Percentiles rank a stretch among this genome's conserved stretches.
phyloP scores from a whole-genome alignment of 352 stramenopile genomes.

The Phytophthora hibernalis region DNA sequence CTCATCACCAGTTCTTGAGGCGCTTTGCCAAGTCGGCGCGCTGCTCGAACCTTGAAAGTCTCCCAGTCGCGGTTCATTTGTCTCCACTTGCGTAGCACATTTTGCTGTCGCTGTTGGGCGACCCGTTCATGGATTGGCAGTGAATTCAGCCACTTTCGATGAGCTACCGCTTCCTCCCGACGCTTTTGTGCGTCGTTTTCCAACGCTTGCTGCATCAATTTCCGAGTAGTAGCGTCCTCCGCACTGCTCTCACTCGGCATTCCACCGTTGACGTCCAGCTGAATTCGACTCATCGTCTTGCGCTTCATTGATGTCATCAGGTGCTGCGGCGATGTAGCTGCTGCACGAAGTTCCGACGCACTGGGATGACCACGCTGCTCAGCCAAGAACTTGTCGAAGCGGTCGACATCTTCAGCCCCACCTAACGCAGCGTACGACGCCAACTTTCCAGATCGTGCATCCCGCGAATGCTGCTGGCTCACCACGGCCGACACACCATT shows the following conservation, averaged over 20 bases:
- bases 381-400: slow-evolving; percentile 65
- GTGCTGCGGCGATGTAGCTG: slow-evolving; percentile 26
- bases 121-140: slow-evolving; percentile 79
- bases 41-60: slow-evolving; percentile 64
- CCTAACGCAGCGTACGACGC: slow-evolving; percentile 72
- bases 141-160: slow-evolving; percentile 72
- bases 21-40: slow-evolving; percentile 65
- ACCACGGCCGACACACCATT: slow-evolving; percentile 2
- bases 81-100: slow-evolving; percentile 74
- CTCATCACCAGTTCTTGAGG: slow-evolving; percentile 89
- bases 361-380: slow-evolving; percentile 45
- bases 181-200: slow-evolving; percentile 49
- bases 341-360: slow-evolving; percentile 39
- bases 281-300: slow-evolving; percentile 41
- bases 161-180: slow-evolving; percentile 52
- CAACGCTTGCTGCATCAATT: slow-evolving; percentile 37
- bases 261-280: slow-evolving; percentile 19
- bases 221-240: slow-evolving; percentile 20
- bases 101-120: slow-evolving; percentile 69
- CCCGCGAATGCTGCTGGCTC: slow-evolving; percentile 31
- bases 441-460: slow-evolving; percentile 52
- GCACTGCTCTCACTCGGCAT: neutral
- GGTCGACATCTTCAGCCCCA: slow-evolving; percentile 56
- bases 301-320: slow-evolving; percentile 47
- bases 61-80: slow-evolving; percentile 79